A percentile compares a stretch with the other conserved stretches of the same genome.
Conservation (phyloP, 495 filamentous ascomycete species). For the Eremomyces bilateralis region DNA sequence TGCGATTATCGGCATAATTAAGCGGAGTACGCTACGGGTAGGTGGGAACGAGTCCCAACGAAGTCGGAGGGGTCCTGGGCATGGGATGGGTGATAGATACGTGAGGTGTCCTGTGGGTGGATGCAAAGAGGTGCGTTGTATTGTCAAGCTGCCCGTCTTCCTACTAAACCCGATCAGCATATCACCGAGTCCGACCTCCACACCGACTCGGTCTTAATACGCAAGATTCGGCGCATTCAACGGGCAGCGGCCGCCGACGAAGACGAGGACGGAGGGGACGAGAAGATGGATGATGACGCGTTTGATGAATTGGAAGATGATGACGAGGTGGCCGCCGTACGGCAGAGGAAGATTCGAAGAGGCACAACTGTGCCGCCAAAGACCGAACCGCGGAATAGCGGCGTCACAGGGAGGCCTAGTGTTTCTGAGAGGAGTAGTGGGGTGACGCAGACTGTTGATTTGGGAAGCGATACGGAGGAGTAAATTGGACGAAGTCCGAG, state of each 20-base stretch:
- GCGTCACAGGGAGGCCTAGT: no score
- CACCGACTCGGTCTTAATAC: conserved; percentile 17
- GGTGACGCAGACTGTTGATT: no score
- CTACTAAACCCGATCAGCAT: conserved; percentile 6
- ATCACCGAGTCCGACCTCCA: conserved; percentile 19
- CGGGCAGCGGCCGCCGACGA: conserved; percentile 15
- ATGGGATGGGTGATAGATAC: conserved; percentile 6
- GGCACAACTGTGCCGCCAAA: no score
- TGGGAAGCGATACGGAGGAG: no score
- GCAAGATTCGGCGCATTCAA: conserved; percentile 21
- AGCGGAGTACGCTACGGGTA: conserved; percentile 11
- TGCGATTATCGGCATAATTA: conserved; percentile 46
- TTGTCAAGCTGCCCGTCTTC: background rate
- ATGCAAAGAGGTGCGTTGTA: conserved; percentile 14
- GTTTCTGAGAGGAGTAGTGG: no score
- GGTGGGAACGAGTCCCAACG: conserved; percentile 14
- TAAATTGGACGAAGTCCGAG: no score
- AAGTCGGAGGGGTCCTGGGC: conserved; percentile 1
- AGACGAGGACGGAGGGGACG: conserved; percentile 15
- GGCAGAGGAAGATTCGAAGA: no score
- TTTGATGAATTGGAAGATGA: no score
- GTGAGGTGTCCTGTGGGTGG: conserved; percentile 23
- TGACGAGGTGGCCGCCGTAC: no score
- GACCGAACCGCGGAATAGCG: no score
- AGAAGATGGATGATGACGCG: no score